A percentile compares a stretch with the other conserved stretches of the same genome.
phyloP scores from a whole-genome alignment of 192 early-diverging fungal genomes.

The Cladochytrium replicatum region DNA sequence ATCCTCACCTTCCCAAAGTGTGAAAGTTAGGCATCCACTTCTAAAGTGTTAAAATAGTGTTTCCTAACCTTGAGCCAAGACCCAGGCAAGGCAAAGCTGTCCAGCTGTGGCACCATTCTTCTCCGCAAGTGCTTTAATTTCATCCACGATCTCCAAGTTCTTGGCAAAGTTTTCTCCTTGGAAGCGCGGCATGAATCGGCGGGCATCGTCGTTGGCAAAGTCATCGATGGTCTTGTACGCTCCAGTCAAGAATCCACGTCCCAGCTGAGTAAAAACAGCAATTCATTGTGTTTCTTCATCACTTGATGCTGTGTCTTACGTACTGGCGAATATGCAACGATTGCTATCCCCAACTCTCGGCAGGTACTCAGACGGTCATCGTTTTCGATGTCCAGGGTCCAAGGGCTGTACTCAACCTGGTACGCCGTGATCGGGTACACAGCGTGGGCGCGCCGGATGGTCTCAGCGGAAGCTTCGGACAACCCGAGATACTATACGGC shows the following conservation, averaged over 20 bases:
- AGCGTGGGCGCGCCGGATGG: conserved; percentile 52
- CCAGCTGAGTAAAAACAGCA: conserved; percentile 32
- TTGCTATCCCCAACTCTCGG: conserved; percentile 41
- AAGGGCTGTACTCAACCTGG: conserved; percentile 33
- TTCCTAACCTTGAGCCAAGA: conserved; percentile 46
- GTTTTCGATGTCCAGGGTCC: conserved; percentile 53
- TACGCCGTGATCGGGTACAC: conserved; percentile 57
- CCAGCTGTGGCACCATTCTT: conserved; percentile 32
- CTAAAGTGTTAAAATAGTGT: too few relatives aligned
- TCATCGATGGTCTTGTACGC: conserved; percentile 44
- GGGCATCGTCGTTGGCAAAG: conserved; percentile 40
- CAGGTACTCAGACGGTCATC: conserved; percentile 58
- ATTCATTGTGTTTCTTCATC: too few relatives aligned
- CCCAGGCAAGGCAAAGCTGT: conserved; percentile 58
- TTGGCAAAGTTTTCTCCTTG: conserved; percentile 43
- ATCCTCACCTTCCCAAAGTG: too few relatives aligned
- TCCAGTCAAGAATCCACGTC: conserved; percentile 57
- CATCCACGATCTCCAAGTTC: conserved; percentile 36
- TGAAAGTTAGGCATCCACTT: too few relatives aligned
- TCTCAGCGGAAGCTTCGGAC: conserved; percentile 46
- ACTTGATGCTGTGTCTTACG: conserved; percentile 9
- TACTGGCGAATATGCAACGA: conserved; percentile 59
- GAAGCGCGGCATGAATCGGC: conserved; percentile 45
- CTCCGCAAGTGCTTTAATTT: conserved; percentile 24
- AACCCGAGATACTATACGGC: conserved; percentile 53